Percentiles rank a stretch among this genome's conserved stretches.
These are phyloP conservation scores for Odonthalia washingtoniensis DNA, from an alignment of 31 red algal genomes.

Conservation along the genomic window DNA sequence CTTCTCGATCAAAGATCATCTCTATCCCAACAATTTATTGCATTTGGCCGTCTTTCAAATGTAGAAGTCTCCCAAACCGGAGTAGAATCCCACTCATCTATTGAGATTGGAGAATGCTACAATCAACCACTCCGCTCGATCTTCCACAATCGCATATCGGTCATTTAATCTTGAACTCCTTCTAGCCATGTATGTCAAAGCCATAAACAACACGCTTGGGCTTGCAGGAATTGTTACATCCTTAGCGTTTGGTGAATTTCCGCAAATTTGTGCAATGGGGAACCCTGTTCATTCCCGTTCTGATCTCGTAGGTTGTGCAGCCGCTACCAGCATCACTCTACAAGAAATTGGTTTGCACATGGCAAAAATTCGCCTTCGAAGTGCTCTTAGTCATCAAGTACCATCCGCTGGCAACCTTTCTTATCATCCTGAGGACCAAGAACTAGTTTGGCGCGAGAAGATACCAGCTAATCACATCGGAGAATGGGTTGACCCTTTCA, in stretches of 20 bases:
- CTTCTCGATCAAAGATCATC: constrained; percentile 42
- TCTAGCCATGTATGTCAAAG: background rate
- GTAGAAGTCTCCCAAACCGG: constrained; percentile 10
- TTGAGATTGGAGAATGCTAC: constrained; percentile 45
- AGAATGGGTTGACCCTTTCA: background rate
- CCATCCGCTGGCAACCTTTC: background rate
- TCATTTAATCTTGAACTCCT: background rate
- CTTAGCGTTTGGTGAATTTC: constrained; percentile 36
- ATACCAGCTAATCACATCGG: background rate
- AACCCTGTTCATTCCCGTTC: background rate
- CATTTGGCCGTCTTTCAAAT: constrained; percentile 13
- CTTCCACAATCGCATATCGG: background rate
- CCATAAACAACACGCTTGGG: constrained; percentile 42
- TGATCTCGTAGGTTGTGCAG: background rate
- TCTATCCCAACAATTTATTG: constrained; percentile 6
- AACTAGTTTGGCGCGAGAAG: constrained; percentile 7
- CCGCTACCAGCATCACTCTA: background rate
- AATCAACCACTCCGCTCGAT: constrained; percentile 24
- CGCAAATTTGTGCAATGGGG: too few relatives aligned
- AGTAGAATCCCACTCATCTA: constrained; percentile 37
- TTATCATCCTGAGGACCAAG: background rate
- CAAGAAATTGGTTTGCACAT: background rate
- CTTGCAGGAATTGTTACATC: constrained; percentile 20
- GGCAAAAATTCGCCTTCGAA: too few relatives aligned
- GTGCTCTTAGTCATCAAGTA: background rate